A percentile compares a stretch with the other conserved stretches of the same genome.
These are phyloP conservation scores for Symbiotaphrina buchneri DNA, from an alignment of 495 filamentous ascomycete species.

Conservation along the genomic window DNA sequence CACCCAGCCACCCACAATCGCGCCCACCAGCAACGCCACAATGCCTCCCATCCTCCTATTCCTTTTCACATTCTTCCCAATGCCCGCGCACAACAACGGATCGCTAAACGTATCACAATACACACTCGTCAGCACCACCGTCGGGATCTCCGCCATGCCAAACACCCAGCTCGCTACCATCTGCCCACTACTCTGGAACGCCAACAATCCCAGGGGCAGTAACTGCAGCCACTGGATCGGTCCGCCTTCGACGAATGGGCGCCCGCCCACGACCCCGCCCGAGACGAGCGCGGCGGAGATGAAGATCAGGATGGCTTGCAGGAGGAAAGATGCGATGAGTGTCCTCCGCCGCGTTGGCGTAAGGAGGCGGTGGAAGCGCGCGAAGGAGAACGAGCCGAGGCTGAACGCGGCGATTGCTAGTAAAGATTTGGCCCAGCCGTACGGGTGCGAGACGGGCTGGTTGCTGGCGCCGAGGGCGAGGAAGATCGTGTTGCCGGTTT, in stretches of 20 bases:
- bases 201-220: slow-evolving; percentile 36
- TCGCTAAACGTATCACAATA: slow-evolving; percentile 24
- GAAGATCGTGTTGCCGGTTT: slow-evolving; percentile 13
- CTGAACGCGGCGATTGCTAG: background rate
- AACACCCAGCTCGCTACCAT: slow-evolving; percentile 40
- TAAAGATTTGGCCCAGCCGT: background rate
- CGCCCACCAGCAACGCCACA: no score
- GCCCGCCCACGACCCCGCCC: slow-evolving; percentile 21
- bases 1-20: no score
- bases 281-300: slow-evolving; percentile 35
- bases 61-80: no score
- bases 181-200: slow-evolving; percentile 49
- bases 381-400: background rate
- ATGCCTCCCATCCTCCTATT: no score
- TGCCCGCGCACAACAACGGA: no score
- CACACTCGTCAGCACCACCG: slow-evolving; percentile 48
- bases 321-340: slow-evolving; percentile 30
- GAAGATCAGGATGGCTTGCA: slow-evolving; percentile 29
- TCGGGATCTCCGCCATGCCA: slow-evolving; percentile 46
- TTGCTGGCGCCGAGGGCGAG: background rate
- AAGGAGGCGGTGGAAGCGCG: background rate
- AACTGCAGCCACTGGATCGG: slow-evolving; percentile 21
- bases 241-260: slow-evolving; percentile 12
- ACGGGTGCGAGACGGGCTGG: background rate
- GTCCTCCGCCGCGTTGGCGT: slow-evolving; percentile 21